Base-by-base conservation (phyloP, 2,329 filamentous ascomycete genomes). In the Elsinoe necatrix region DNA sequence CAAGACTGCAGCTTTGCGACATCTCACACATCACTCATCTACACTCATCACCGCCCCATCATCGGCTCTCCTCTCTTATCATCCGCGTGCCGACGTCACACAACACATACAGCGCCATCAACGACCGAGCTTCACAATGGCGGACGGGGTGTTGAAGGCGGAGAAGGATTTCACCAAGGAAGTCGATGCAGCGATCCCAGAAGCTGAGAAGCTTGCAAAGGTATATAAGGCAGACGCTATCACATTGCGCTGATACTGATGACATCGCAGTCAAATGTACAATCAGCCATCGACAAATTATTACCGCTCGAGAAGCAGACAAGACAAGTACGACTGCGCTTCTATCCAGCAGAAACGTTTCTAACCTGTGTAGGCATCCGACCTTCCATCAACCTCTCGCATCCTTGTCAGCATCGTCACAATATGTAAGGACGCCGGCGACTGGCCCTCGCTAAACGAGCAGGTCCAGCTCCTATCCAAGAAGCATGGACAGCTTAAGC, bases 151-250 rank as follows among this genome's bases (percentile, higher is more conserved):
- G 65, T 71, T 93, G 73, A 95, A 95, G 82, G 89, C 92, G 69
- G 93, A 98, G 80, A 96, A 95, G 86, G 93, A 98, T 84, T 96
- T 88, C 82, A 86, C 88, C 69, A 95, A 95, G 77, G 91, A 97
- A 75, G 89, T 89, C 68, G 91, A 97, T 79, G 83, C 86, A 75
- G 83, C 89, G 74, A 84, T 98, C 65, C 87, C 89, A 51, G 90
- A 96, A 75, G 89, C 90, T 59, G 84, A 97, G 79, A 80, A 87
- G 76, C 82, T 95, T 65, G 90, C 91, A 64, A 85, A 91, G 80
- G 91, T 93, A 74, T 62, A 70, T 35, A 25, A 18, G 58, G 4
- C n/a, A 20, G 7, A n/a, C 14, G 25, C 11, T 18, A 16, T 12
- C 4, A n/a, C n/a, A n/a, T n/a, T 23, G 12, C 55, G 63, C 56